These are phyloP conservation scores for Leccinum cinnamomeum DNA, from an alignment of 1,284 basidiomycete genomes.

Conservation along the genomic window DNA sequence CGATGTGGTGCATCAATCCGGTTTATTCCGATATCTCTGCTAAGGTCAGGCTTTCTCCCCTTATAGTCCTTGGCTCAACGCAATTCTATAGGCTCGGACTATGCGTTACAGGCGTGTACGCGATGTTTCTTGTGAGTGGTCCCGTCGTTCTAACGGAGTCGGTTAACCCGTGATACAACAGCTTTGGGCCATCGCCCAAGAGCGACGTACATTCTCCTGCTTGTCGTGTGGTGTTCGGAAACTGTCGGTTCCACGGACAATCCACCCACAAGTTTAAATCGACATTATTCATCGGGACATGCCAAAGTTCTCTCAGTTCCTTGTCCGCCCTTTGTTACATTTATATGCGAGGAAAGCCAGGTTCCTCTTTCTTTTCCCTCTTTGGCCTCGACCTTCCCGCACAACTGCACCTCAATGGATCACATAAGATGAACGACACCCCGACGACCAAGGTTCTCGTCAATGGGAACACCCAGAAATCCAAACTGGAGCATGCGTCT, in stretches of 20 bases:
- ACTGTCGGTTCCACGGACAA: conserved; percentile 64
- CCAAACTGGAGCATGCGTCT: conserved; percentile 38
- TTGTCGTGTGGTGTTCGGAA: not conserved
- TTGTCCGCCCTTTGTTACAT: conserved; percentile 82
- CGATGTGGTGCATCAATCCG: too few relatives aligned
- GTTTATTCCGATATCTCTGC: conserved; percentile 24
- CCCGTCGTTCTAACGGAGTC: conserved; percentile 2
- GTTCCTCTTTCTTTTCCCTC: conserved; percentile 50
- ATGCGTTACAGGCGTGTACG: conserved; percentile 72
- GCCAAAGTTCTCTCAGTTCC: conserved; percentile 82
- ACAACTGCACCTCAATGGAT: conserved; percentile 29
- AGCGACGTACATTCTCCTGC: conserved; percentile 64
- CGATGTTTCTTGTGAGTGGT: conserved; percentile 70
- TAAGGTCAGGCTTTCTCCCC: conserved; percentile 23
- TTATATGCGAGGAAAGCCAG: conserved; percentile 56
- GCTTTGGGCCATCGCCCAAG: conserved; percentile 90
- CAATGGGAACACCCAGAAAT: conserved; percentile 27
- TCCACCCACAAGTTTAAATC: conserved; percentile 82
- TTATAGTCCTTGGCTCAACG: not conserved
- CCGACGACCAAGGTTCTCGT: conserved; percentile 28
- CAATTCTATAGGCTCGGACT: conserved; percentile 49
- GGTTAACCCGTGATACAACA: conserved; percentile 13
- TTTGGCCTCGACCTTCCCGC: conserved; percentile 51
- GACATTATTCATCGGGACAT: conserved; percentile 83
- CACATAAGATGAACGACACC: conserved; percentile 20